Base-by-base conservation (phyloP, 2,329 filamentous ascomycete genomes). In the Colletotrichum zoysiae region DNA sequence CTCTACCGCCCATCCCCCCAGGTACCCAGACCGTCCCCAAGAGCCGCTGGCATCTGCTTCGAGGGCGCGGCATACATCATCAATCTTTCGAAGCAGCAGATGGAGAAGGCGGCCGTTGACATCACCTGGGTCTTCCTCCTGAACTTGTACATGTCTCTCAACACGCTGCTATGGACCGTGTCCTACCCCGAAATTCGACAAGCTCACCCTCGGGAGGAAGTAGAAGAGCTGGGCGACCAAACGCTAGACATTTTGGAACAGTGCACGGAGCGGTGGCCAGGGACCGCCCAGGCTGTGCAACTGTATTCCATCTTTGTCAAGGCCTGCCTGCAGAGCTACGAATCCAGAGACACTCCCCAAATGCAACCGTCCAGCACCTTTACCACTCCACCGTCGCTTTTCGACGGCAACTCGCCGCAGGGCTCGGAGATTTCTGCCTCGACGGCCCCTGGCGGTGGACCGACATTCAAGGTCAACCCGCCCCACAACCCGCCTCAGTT, bases 91-190 rank as follows among this genome's bases (percentile, higher is more conserved):
- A 90, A 90, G 78, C 91, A 92, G 77, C 95, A 97, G 80, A 92
- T 97, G 78, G 89, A 92, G 75, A 90, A 88, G 20, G 88, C 89
- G 18, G 91, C 90, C 30, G 90, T 96, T 14, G 95, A 98, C 78
- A 86, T 98, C 72, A 98, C 95, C 0, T 98, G 95, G 95, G 92
- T 97, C 55, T 97, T 97, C 78, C 90, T 97, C 1, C 88, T 97
- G 70, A 91, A 92, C 26, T 88, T 98, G 51, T 98, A 97, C 83
- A 96, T 97, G 90, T 91, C 93, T 5, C 88, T 98, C 69, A 98
- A 97, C 78, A 95, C 94, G 6, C 88, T 98, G 61, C 87, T 99
- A 0, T 99, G 96, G 96, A 90, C 93, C 1, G 88, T 97, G 9
- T 97, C 95, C 1, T 98, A 97, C 78, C 88, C 92, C 4, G 92